Evolutionary conservation across 2,329 filamentous ascomycete genomes (phyloP).

Genomic region (Metarhizium humberi): DNA sequence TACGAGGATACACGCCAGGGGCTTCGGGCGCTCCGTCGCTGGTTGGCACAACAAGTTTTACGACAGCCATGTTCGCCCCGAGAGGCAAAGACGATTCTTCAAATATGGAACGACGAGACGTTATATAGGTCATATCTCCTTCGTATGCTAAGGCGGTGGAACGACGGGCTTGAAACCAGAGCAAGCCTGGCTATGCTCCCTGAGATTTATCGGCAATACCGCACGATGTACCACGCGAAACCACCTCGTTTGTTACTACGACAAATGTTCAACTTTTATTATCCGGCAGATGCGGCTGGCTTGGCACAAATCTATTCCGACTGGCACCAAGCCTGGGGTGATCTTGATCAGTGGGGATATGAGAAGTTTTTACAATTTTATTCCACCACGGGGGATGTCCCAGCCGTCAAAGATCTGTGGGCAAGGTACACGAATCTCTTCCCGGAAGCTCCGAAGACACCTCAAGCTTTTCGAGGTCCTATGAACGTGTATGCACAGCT

Average conservation of each 20-base stretch:
- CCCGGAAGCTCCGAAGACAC: conserved; percentile 21
- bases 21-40: conserved; percentile 18
- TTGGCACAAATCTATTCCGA: conserved; percentile 39
- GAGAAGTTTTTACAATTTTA: conserved; percentile 41
- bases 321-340: conserved; percentile 32
- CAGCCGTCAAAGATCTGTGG: conserved; percentile 35
- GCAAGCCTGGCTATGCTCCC: conserved; percentile 23
- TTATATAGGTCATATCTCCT: conserved; percentile 37
- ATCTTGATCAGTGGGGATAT: conserved; percentile 34
- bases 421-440: conserved; percentile 29
- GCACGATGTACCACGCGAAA: conserved; percentile 27
- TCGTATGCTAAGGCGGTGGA: conserved; percentile 20
- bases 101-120: conserved; percentile 24
- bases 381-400: conserved; percentile 36
- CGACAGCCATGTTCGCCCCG: conserved; percentile 23
- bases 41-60: conserved; percentile 22
- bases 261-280: conserved; percentile 34
- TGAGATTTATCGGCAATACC: conserved; percentile 37
- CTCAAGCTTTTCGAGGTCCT: conserved; percentile 43
- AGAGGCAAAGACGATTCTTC: conserved; percentile 29
- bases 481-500: conserved; percentile 63
- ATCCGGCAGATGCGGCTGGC: conserved; percentile 26
- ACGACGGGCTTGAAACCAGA: conserved; percentile 16
- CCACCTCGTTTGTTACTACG: conserved; percentile 31
- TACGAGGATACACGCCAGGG: conserved; percentile 12